Percentiles rank a stretch among this genome's conserved stretches.
Evolutionary conservation across 768 basidiomycete genomes (phyloP).

Genomic region (Kwoniella pini): DNA sequence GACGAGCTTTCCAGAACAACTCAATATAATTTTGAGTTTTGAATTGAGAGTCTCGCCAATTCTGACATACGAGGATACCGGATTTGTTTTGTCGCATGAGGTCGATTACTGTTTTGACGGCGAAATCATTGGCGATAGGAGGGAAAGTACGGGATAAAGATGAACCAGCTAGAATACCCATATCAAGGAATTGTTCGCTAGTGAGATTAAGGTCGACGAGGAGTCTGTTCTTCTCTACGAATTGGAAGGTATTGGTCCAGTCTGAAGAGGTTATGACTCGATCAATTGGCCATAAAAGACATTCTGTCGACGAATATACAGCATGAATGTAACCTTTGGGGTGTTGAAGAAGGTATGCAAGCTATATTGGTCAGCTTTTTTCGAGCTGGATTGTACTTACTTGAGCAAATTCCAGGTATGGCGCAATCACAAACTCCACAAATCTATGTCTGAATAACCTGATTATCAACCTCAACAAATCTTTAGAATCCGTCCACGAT

Average conservation of each 20-base stretch:
- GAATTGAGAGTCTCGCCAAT: constrained; percentile 59
- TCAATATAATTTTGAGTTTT: constrained; percentile 78
- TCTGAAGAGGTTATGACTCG: constrained; percentile 84
- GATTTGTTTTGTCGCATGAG: constrained; percentile 92
- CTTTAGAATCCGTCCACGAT: constrained; percentile 66
- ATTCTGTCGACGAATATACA: constrained; percentile 86
- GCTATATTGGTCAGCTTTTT: constrained; percentile 58
- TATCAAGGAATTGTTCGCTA: constrained; percentile 93
- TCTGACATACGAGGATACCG: constrained; percentile 57
- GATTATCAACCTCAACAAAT: constrained; percentile 90
- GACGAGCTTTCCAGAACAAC: constrained; percentile 80
- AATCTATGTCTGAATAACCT: constrained; percentile 90
- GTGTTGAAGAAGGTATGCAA: constrained; percentile 93
- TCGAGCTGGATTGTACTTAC: constrained; percentile 59
- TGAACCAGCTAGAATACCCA: constrained; percentile 87
- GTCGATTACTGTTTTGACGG: constrained; percentile 63
- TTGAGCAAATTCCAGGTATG: constrained; percentile 94
- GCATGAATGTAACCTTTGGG: constrained; percentile 91
- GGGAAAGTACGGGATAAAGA: constrained; percentile 64
- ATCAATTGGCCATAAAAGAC: constrained; percentile 73
- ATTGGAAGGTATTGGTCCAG: constrained; percentile 73
- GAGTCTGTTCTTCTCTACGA: constrained; percentile 74
- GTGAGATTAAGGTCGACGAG: constrained; percentile 66
- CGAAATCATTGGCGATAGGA: constrained; percentile 50
- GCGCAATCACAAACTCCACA: constrained; percentile 94